A percentile compares a stretch with the other conserved stretches of the same genome.
Conservation (phyloP, 805 yeast species). For the Saccharomycopsis fibuligera region DNA sequence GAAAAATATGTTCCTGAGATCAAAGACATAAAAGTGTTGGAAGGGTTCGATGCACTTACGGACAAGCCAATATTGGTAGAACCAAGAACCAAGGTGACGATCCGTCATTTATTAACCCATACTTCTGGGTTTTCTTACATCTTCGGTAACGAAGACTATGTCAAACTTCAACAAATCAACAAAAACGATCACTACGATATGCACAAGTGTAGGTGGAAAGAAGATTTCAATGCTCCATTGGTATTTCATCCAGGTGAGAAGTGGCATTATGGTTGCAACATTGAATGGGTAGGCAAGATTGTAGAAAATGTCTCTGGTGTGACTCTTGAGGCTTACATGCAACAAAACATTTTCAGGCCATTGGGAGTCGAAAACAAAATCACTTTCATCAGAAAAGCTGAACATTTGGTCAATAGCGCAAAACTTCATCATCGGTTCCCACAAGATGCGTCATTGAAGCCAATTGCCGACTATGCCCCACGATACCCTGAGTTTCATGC, state of each 20-base stretch:
- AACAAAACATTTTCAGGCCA: slow-evolving; percentile 27
- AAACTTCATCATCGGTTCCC: slow-evolving; percentile 25
- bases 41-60: slow-evolving; percentile 6
- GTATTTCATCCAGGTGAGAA: slow-evolving; percentile 30
- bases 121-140: slow-evolving; percentile 33
- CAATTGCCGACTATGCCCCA: slow-evolving; percentile 20
- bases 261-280: slow-evolving; percentile 31
- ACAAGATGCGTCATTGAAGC: slow-evolving; percentile 21
- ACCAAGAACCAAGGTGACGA: slow-evolving; percentile 26
- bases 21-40: background rate
- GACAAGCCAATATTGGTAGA: slow-evolving; percentile 2
- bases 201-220: too few species aligned
- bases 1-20: slow-evolving; percentile 2
- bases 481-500: slow-evolving; percentile 25
- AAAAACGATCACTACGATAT: slow-evolving; percentile 22
- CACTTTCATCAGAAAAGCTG: slow-evolving; percentile 24
- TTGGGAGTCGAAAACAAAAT: slow-evolving; percentile 27
- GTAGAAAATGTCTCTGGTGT: slow-evolving; percentile 27
- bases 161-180: background rate
- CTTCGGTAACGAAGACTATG: slow-evolving; percentile 16
- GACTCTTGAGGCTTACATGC: slow-evolving; percentile 26
- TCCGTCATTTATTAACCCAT: slow-evolving; percentile 30
- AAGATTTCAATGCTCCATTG: too few species aligned
- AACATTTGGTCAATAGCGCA: slow-evolving; percentile 19
- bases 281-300: slow-evolving; percentile 32